phyloP scores from a whole-genome alignment of 1,284 basidiomycete species.

The Hymenochaete sp. region DNA sequence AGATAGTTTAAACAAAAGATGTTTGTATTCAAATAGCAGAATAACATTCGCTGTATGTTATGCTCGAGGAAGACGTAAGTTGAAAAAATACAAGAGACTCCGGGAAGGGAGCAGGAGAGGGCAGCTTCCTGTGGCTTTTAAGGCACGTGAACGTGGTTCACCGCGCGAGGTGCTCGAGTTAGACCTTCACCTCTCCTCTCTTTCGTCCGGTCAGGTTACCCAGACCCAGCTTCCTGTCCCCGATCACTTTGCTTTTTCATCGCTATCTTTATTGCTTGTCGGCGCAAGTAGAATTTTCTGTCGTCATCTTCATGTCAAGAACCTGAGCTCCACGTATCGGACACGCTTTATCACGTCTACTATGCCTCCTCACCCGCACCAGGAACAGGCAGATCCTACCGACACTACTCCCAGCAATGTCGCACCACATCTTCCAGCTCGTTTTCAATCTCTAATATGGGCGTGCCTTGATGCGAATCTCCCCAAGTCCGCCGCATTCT shows the following conservation, averaged over 20 bases:
- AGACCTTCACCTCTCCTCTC: not conserved
- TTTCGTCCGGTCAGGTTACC: slow-evolving; percentile 1
- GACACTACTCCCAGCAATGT: slow-evolving; percentile 30
- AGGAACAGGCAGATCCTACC: slow-evolving; percentile 36
- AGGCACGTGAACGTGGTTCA: slow-evolving; percentile 2
- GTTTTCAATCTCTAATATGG: slow-evolving; percentile 64
- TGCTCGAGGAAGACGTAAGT: too few species aligned
- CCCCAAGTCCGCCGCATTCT: slow-evolving; percentile 68
- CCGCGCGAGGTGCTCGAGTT: slow-evolving; percentile 1
- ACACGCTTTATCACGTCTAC: not conserved
- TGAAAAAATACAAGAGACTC: not conserved
- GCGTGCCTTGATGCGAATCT: slow-evolving; percentile 71
- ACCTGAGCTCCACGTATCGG: slow-evolving; percentile 4
- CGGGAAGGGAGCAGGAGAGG: slow-evolving; percentile 4
- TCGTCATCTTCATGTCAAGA: slow-evolving; percentile 9
- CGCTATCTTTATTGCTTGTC: slow-evolving; percentile 13
- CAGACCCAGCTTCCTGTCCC: not conserved
- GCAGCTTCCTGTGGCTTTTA: too few species aligned
- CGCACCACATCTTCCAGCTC: slow-evolving; percentile 48
- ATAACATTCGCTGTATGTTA: slow-evolving; percentile 1
- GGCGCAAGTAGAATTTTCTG: slow-evolving; percentile 4
- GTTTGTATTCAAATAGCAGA: not conserved
- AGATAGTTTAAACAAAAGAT: slow-evolving; percentile 10
- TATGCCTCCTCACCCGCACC: slow-evolving; percentile 17
- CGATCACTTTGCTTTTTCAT: not conserved